Evolutionary conservation across 495 filamentous ascomycete species (phyloP).

Genomic region (Chaetomidium leptoderma): DNA sequence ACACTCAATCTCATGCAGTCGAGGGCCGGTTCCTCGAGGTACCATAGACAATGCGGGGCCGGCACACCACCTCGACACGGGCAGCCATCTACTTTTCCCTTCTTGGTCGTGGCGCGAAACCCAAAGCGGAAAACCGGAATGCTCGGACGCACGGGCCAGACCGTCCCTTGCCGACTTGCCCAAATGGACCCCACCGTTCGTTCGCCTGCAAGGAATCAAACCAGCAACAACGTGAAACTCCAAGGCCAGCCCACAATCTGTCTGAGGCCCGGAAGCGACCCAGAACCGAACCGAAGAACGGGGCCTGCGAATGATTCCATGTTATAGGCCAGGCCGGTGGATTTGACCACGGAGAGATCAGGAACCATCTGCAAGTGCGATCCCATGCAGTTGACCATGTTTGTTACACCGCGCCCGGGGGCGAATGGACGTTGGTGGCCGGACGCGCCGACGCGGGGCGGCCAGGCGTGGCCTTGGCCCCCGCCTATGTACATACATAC

Average conservation of each 20-base stretch:
- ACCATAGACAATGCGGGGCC: neutral
- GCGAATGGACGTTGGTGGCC: too few species aligned
- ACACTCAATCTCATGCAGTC: neutral
- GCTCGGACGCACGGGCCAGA: constrained; percentile 3
- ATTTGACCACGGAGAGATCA: neutral
- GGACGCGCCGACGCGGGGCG: too few species aligned
- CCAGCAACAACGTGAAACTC: neutral
- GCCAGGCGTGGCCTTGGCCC: neutral
- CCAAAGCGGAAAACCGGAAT: neutral
- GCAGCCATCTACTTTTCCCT: neutral
- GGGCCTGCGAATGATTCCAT: neutral
- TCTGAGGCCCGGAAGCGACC: neutral
- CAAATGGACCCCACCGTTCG: neutral
- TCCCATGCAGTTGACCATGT: neutral
- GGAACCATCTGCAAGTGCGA: neutral
- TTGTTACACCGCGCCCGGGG: too few species aligned
- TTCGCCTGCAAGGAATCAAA: neutral
- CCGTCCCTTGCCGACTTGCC: neutral
- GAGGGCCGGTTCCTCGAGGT: neutral
- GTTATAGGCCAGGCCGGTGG: neutral
- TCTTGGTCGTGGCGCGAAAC: neutral
- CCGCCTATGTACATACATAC: neutral
- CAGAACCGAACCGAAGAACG: neutral
- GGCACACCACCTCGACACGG: too few species aligned
- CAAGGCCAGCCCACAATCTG: neutral